phyloP scores from a whole-genome alignment of 148 eudicot genomes.

The Amaranthus palmeri region DNA sequence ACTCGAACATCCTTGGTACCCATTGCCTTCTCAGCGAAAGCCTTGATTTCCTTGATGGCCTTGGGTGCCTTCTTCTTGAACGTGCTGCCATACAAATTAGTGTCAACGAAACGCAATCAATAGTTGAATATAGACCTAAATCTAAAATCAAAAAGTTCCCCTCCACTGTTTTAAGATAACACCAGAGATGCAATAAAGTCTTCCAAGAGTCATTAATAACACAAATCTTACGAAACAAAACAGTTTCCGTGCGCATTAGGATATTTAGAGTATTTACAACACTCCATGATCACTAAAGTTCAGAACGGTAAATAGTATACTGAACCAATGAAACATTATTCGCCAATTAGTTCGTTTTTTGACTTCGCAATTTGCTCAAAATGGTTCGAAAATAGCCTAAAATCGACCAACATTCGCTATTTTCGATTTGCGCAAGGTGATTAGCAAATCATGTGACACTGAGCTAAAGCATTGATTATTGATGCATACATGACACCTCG shows the following conservation, averaged over 20 bases:
- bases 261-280: neutral
- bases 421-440: no score
- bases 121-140: neutral
- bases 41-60: slow-evolving; percentile 70
- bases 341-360: no score
- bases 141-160: neutral
- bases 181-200: neutral
- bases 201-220: no score
- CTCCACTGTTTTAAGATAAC: neutral
- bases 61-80: slow-evolving; percentile 88
- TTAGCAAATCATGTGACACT: no score
- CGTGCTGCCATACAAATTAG: slow-evolving; percentile 35
- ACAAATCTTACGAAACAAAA: neutral
- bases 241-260: neutral
- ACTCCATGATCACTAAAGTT: neutral
- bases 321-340: neutral
- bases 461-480: no score
- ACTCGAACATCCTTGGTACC: slow-evolving; percentile 76
- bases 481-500: no score
- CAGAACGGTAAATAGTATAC: neutral
- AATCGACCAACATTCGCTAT: no score
- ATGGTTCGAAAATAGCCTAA: no score
- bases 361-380: no score
- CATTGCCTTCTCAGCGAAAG: slow-evolving; percentile 72
- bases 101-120: neutral